A percentile compares a stretch with the other conserved stretches of the same genome.
Conservation (phyloP, 768 basidiomycete genomes). For the Psilocybe sp. region DNA sequence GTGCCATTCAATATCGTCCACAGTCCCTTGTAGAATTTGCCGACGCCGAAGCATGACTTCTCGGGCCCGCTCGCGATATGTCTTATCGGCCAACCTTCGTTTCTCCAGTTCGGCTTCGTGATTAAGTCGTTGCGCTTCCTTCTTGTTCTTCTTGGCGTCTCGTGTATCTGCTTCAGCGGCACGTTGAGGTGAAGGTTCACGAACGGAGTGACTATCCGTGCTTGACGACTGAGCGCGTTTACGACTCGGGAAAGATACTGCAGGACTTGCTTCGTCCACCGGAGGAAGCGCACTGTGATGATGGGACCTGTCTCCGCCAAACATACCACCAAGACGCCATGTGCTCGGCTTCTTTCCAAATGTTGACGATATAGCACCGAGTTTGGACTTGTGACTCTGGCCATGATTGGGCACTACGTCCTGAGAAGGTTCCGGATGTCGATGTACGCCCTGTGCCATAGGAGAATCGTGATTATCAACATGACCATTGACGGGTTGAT, state of each 20-base stretch:
- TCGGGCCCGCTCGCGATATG: constrained; percentile 82
- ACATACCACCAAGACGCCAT: constrained; percentile 65
- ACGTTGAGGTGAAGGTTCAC: constrained; percentile 49
- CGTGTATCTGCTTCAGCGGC: constrained; percentile 33
- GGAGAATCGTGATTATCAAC: constrained; percentile 54
- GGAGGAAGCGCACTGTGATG: constrained; percentile 56
- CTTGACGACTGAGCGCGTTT: constrained; percentile 80
- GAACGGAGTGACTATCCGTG: constrained; percentile 65
- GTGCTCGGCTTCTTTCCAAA: constrained; percentile 70
- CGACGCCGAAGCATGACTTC: constrained; percentile 91
- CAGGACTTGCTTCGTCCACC: constrained; percentile 65
- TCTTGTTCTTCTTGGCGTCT: constrained; percentile 76
- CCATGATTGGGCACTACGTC: constrained; percentile 35
- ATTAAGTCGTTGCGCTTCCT: constrained; percentile 74
- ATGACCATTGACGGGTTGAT: constrained; percentile 36
- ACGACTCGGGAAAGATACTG: constrained; percentile 61
- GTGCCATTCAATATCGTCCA: constrained; percentile 63
- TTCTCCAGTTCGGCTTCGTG: constrained; percentile 84
- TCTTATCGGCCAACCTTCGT: constrained; percentile 70
- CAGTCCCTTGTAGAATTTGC: constrained; percentile 62
- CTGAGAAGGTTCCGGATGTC: constrained; percentile 39
- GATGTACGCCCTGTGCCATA: constrained; percentile 50
- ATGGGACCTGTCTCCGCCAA: constrained; percentile 70
- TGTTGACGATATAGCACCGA: constrained; percentile 53
- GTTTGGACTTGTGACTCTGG: constrained; percentile 43